Evolutionary conservation across 2,329 filamentous ascomycete species (phyloP).

Genomic region (Microascus cirrosus): DNA sequence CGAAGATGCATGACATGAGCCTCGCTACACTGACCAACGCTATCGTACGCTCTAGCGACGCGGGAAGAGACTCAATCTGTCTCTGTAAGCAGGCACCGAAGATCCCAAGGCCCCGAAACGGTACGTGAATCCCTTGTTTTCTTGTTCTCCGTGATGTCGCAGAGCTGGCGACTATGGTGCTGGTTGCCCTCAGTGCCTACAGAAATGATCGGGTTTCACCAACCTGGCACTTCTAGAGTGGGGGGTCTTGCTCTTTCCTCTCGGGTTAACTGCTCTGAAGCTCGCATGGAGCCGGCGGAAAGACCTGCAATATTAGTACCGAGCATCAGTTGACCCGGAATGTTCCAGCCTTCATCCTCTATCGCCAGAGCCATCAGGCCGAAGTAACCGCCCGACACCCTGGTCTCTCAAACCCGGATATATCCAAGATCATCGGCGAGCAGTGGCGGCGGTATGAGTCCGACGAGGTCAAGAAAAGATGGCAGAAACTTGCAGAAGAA

Average conservation of each 20-base stretch:
- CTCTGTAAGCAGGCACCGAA: conserved; percentile 46
- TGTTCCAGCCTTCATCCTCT: conserved; percentile 83
- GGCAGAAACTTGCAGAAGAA: conserved; percentile 85
- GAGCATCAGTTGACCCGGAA: neutral
- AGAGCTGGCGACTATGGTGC: neutral
- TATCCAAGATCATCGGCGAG: conserved; percentile 92
- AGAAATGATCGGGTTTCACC: neutral
- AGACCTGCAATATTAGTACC: neutral
- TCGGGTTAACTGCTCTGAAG: no score
- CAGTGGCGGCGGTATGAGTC: conserved; percentile 70
- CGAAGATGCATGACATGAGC: conserved; percentile 19
- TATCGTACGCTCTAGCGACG: conserved; percentile 5
- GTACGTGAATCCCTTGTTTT: conserved; percentile 27
- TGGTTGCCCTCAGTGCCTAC: neutral
- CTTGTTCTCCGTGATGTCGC: neutral
- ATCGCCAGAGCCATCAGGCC: conserved; percentile 85
- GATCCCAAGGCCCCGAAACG: conserved; percentile 47
- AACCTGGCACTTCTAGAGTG: no score
- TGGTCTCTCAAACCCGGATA: conserved; percentile 87
- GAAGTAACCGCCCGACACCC: conserved; percentile 72
- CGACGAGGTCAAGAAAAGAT: conserved; percentile 65
- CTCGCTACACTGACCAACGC: conserved; percentile 20
- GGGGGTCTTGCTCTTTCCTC: no score
- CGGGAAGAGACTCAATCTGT: conserved; percentile 33
- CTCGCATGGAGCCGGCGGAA: no score